These are phyloP conservation scores for Tetragonia tetragonoides DNA, from an alignment of 148 eudicot genomes.

Conservation along the genomic window DNA sequence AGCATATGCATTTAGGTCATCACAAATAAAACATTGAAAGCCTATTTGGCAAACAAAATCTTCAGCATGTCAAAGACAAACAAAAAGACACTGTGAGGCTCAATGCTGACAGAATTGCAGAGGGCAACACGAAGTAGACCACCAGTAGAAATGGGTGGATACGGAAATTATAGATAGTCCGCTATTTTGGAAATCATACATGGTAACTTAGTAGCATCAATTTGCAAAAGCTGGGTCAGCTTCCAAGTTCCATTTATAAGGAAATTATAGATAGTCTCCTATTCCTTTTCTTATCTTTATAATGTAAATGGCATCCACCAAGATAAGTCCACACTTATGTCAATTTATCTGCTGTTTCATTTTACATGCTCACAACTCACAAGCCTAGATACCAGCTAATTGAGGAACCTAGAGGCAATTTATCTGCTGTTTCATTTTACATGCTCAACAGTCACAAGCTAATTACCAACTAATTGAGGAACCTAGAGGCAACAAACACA, in stretches of 20 bases:
- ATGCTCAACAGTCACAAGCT: too few species aligned
- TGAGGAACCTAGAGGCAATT: too few species aligned
- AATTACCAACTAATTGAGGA: too few species aligned
- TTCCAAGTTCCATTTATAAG: too few species aligned
- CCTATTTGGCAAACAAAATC: not conserved
- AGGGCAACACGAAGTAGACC: not conserved
- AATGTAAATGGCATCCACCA: not conserved
- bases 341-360: not conserved
- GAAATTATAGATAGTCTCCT: not conserved
- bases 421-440: too few species aligned
- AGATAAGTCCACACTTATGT: not conserved
- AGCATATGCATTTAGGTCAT: not conserved
- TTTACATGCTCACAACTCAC: not conserved
- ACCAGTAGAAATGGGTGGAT: not conserved
- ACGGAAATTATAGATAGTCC: too few species aligned
- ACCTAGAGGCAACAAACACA: too few species aligned
- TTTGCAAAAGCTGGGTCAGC: not conserved
- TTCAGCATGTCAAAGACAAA: not conserved
- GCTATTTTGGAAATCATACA: not conserved
- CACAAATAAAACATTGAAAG: not conserved
- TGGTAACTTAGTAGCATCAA: not conserved
- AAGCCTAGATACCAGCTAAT: not conserved
- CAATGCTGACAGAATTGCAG: not conserved
- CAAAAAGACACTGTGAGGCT: not conserved
- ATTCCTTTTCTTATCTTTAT: not conserved